A percentile compares a stretch with the other conserved stretches of the same genome.
Conservation (phyloP, 2,329 filamentous ascomycete genomes). For the Botryotinia calthae region DNA sequence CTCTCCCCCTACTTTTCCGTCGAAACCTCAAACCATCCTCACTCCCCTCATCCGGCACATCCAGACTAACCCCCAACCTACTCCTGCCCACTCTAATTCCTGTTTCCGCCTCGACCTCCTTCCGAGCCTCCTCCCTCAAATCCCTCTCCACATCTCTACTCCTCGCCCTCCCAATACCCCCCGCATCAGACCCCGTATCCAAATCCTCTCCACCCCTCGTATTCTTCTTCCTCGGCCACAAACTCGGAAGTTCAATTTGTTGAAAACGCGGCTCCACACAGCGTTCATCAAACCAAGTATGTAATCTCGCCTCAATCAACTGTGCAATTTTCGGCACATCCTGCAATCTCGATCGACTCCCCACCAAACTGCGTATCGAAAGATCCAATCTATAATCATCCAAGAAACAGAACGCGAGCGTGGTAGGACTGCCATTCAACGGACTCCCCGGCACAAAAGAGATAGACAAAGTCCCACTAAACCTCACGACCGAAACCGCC, state of each 20-base stretch:
- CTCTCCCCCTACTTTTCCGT: constrained; percentile 39
- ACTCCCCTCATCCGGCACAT: constrained; percentile 38
- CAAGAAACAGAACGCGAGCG: constrained; percentile 90
- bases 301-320: constrained; percentile 73
- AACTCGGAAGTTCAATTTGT: constrained; percentile 75
- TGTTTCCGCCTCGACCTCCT: constrained; percentile 48
- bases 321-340: constrained; percentile 88
- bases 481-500: constrained; percentile 86
- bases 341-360: constrained; percentile 74
- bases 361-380: constrained; percentile 74
- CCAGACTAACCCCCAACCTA: constrained; percentile 37
- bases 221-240: constrained; percentile 84
- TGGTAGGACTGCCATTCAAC: constrained; percentile 70
- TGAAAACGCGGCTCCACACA: constrained; percentile 84
- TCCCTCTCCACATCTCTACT: constrained; percentile 54
- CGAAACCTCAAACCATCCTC: constrained; percentile 32
- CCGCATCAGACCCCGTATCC: constrained; percentile 42
- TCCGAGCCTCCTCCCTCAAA: constrained; percentile 50
- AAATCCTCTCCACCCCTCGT: constrained; percentile 64
- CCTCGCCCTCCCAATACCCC: constrained; percentile 52
- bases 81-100: constrained; percentile 30
- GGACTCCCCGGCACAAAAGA: constrained; percentile 80
- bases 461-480: constrained; percentile 90
- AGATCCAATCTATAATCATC: constrained; percentile 85
- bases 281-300: constrained; percentile 85